Evolutionary conservation across 805 yeast species (phyloP), one percentile per base, ranked within the genome.

Genomic region (Barnettozyma sucrosica): DNA sequence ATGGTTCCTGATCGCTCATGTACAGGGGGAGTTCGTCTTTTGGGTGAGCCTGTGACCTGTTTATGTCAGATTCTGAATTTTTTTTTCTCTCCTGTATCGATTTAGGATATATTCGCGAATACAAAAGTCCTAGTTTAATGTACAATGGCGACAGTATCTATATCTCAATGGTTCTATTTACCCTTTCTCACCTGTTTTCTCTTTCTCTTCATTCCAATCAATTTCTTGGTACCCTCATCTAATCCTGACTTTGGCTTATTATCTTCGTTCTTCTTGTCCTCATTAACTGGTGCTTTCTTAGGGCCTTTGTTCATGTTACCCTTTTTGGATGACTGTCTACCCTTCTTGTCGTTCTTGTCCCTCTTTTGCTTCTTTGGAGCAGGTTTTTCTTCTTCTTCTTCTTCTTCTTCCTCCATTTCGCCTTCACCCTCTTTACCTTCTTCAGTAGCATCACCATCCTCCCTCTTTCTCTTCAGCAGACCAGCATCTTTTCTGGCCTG

Each of bases 171-270:
- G 7, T 10, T 47, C 47, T 51, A 47, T 55, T 52, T 51, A 47
- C 51, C 44, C 41, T 48, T 64, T 58, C 69, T 76, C 43, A 71
- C 69, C 66, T 76, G 76, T 68, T 77, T 82, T 70, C 77, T 77
- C 67, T 71, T 83, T 66, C 90, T 79, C 67, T 83, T 85, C 55
- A 74, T 68, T 37, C 85, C 88, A 55, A 85, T 85, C 45, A 84
- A 64, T 57, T 78, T 73, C 62, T 80, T 84, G 18, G 80, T 74
- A 49, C 76, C 79, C 30, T 77, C 81, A 26, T 78, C 67, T 30
- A 80, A 49, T 2, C 70, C 77, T 7, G 75, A 65, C 36, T 63
- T 57, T 3, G 57, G 46, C 18, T 49, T 14, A 19, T 44, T 13
- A 26, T 41, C 43, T 7, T 20, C 3, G 5, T 42, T 41, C 10